Percentiles rank a stretch among this genome's conserved stretches.
These are phyloP conservation scores for Aspergillus texensis DNA, from an alignment of 2,329 filamentous ascomycete genomes.

Conservation along the genomic window DNA sequence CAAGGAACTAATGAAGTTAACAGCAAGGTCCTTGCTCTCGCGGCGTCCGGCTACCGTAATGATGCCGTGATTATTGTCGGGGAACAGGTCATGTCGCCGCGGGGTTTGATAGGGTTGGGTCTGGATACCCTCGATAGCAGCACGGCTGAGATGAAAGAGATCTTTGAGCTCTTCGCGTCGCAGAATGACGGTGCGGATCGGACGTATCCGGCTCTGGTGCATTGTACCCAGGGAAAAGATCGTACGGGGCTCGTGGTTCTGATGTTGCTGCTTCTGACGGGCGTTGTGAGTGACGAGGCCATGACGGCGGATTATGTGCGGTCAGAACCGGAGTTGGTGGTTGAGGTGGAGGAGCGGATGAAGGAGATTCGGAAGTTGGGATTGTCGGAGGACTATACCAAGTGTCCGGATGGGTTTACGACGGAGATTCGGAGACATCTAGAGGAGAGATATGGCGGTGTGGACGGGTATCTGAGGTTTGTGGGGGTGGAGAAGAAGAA, in stretches of 20 bases:
- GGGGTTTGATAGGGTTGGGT: constrained; percentile 71
- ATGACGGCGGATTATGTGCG: constrained; percentile 73
- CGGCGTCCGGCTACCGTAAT: constrained; percentile 67
- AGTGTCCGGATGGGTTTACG: constrained; percentile 68
- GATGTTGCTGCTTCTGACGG: constrained; percentile 66
- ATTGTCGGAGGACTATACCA: constrained; percentile 71
- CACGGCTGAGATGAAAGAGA: constrained; percentile 63
- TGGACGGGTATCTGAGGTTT: constrained; percentile 64
- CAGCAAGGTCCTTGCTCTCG: constrained; percentile 61
- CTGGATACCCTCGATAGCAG: constrained; percentile 71
- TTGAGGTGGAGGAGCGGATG: constrained; percentile 65
- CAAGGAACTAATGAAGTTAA: not conserved
- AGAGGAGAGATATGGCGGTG: constrained; percentile 63
- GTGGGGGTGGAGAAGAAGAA: constrained; percentile 60
- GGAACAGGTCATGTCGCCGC: constrained; percentile 69
- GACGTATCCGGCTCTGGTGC: constrained; percentile 68
- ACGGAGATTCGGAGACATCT: constrained; percentile 61
- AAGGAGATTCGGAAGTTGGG: constrained; percentile 72
- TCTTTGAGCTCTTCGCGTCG: constrained; percentile 66
- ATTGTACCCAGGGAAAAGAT: constrained; percentile 91
- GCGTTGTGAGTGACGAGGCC: constrained; percentile 56
- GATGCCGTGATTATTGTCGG: constrained; percentile 71
- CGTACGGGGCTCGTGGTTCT: constrained; percentile 73
- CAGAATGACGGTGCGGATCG: constrained; percentile 32
- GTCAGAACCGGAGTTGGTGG: constrained; percentile 62